Evolutionary conservation across 1,139 yeast species (phyloP), one percentile per base, ranked within the genome.

Genomic region (Meyerozyma elateridarum): DNA sequence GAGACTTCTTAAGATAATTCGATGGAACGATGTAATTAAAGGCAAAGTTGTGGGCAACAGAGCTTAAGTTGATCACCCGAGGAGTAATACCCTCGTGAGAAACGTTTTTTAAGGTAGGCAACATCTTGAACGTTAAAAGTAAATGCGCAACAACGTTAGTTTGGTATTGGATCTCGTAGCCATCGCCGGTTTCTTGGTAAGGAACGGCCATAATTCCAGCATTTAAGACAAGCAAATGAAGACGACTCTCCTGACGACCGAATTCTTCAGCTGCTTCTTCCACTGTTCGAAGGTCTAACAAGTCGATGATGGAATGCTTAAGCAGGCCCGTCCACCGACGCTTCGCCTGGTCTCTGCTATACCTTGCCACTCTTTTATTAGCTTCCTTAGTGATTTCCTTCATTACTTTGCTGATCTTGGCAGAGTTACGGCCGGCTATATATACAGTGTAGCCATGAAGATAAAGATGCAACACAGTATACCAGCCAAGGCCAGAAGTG

Each of bases 401-500:
- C 6, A 80, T 74, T 2, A 88, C 85, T 26, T 63, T 64, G 9
- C 53, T 51, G 0, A 81, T 79, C 40, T 77, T 70, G n/a, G 61
- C 54, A 28, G 63, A 64, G 42, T 70, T 78, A 41, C 95, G 59
- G 1, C 94, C 91, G 1, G 81, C 85, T 34, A 85, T 61, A 48
- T 85, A 85, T 2, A 85, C 80, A 4, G 69, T 60, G 50, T 74
- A 82, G 0, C 96, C 96, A 48, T 85, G 95, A 33, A 84, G 60
- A 48, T 79, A 84, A 8, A 87, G 64, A 47, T 85, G 93, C 14
- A 85, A 59, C 3, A 74, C 84, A 0, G 93, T 81, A 51, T 64
- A 82, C 67, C 78, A 84, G 4, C 96, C 95, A 15, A 84, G 70
- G 0, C 95, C 95, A 28, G 81, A 70, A 48, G 80, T 83, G 5